Base-by-base conservation (phyloP, 2,329 filamentous ascomycete genomes). In the Trichoderma atroviride region DNA sequence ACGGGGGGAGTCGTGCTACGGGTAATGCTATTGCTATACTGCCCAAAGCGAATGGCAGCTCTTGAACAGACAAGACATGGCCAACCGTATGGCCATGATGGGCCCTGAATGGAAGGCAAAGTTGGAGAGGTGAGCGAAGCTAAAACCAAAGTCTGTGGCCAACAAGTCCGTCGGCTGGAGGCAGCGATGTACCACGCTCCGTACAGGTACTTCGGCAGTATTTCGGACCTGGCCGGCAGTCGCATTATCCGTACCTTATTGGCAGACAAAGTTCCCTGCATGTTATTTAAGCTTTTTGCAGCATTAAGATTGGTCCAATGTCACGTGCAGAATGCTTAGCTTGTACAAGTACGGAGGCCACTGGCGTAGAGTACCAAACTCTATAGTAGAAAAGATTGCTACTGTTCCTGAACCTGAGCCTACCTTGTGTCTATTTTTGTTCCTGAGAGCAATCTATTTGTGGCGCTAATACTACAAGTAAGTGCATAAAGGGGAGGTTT, bases 261-360 rank as follows among this genome's bases (percentile, higher is more conserved):
- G 69, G 69, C 1, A 22, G 5, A 3, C 6, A 40, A 70, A 58
- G 69, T 70, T 70, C 69, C 65, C 65, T 64, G 69, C 65, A 64
- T 22, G 19, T 5, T 4, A 40, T 68, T 66, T 58, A 37, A 61
- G 62, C 43, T 35, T 62, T 57, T 58, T 60, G 9, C 35, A 40
- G 56, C 29, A 19, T 50, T 10, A n/a, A 37, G 62, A 66, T 57
- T 58, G 52, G 62, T 27, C 33, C 19, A 22, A 7, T 14, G 22
- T 66, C 62, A 66, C 62, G 62, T 66, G 62, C 9, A 22, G 2
- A 43, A 10, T n/a, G 1, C 13, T 9, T 13, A 10, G 24, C 7
- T 56, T 56, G 62, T 56, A 55, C 33, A 19, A n/a, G 52, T 55
- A 56, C 33, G 19, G 31, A 29, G 19, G 7, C 19, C 43, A n/a